These are phyloP conservation scores for Fremontodendron californicum DNA, from an alignment of 345 rosid species.

Conservation along the genomic window DNA sequence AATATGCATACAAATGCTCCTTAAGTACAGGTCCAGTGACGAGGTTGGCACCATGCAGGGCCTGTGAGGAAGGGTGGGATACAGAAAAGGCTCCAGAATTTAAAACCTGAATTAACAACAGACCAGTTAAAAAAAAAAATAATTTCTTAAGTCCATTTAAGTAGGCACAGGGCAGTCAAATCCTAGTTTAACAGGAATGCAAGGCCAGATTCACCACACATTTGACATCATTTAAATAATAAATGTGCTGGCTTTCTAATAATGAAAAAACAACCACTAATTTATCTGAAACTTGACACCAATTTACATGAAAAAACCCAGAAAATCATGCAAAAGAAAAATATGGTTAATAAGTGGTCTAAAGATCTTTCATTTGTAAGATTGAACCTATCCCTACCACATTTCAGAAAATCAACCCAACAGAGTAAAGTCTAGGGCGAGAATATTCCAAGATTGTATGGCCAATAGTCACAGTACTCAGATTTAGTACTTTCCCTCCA, in stretches of 20 bases:
- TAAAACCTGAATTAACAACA: slow-evolving; percentile 19
- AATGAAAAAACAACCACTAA: background rate
- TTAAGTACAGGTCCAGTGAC: slow-evolving; percentile 11
- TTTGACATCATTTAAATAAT: background rate
- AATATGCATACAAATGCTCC: slow-evolving; percentile 15
- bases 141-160: background rate
- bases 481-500: background rate
- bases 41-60: slow-evolving; percentile 12
- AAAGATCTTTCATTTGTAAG: background rate
- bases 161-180: background rate
- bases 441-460: background rate
- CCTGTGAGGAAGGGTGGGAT: slow-evolving; percentile 16
- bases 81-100: slow-evolving; percentile 21
- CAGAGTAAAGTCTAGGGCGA: background rate
- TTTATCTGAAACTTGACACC: slow-evolving; percentile 4
- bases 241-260: background rate
- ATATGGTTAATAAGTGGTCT: background rate
- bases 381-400: background rate
- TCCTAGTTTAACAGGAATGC: background rate
- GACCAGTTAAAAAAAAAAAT: background rate
- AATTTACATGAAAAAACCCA: background rate
- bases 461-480: background rate
- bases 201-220: background rate
- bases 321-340: background rate
- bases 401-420: background rate